Conservation (phyloP, 331 rosid genomes). For the Quercus phellos region DNA sequence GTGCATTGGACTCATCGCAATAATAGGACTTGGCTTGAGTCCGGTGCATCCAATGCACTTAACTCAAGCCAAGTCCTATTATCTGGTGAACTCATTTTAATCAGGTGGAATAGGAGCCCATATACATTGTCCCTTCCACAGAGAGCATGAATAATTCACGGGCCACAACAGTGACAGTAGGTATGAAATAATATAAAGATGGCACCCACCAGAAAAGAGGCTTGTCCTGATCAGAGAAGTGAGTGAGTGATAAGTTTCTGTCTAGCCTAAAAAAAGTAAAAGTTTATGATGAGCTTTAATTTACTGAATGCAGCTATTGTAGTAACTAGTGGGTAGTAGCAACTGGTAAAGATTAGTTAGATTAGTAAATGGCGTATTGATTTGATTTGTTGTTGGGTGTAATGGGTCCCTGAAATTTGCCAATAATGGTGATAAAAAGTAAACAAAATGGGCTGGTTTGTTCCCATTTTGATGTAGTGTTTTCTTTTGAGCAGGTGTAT, state of each 20-base stretch:
- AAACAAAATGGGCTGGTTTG: slow-evolving; percentile 18
- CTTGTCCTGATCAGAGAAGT: slow-evolving; percentile 10
- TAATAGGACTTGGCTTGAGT: too few species aligned
- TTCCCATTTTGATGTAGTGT: slow-evolving; percentile 31
- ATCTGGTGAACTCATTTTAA: neutral
- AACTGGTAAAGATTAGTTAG: slow-evolving; percentile 23
- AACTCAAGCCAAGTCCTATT: too few species aligned
- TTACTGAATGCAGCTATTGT: slow-evolving; percentile 1
- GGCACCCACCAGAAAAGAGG: slow-evolving; percentile 2
- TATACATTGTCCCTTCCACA: neutral
- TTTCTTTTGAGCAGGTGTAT: slow-evolving; percentile 25
- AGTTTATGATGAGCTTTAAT: slow-evolving; percentile 16
- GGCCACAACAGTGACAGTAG: neutral
- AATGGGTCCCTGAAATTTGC: slow-evolving; percentile 28
- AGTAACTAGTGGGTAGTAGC: slow-evolving; percentile 19
- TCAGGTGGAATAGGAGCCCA: neutral
- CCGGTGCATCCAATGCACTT: too few species aligned
- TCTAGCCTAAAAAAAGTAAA: neutral
- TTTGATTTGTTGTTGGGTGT: slow-evolving; percentile 41
- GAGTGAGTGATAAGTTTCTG: slow-evolving; percentile 10
- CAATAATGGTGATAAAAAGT: slow-evolving; percentile 38
- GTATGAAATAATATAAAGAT: neutral
- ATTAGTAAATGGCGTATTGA: slow-evolving; percentile 33
- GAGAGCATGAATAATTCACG: neutral
- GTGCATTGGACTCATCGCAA: too few species aligned